Conservation (phyloP, 2,329 filamentous ascomycete species). For the Lasiodiplodia theobromae region DNA sequence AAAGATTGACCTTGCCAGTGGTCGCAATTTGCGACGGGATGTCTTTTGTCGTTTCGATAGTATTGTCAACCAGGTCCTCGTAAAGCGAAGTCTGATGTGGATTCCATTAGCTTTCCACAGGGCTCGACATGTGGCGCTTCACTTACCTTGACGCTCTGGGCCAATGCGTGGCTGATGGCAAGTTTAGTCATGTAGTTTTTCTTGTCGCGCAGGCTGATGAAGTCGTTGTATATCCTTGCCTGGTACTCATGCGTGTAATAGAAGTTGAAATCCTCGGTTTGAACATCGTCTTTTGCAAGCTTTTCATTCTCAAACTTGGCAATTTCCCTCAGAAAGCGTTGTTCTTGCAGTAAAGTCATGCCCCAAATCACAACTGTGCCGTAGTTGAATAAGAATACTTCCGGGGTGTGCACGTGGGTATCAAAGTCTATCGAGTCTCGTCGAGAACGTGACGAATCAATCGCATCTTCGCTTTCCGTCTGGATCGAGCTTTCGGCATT, state of each 20-base stretch:
- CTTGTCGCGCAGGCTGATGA: slow-evolving; percentile 93
- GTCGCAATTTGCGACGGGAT: slow-evolving; percentile 91
- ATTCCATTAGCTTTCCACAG: not conserved
- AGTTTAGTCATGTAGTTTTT: slow-evolving; percentile 98
- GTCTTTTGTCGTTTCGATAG: slow-evolving; percentile 90
- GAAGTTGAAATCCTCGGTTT: slow-evolving; percentile 98
- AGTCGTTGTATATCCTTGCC: slow-evolving; percentile 98
- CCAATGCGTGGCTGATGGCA: slow-evolving; percentile 92
- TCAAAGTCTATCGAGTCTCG: slow-evolving; percentile 73
- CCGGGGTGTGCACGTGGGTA: slow-evolving; percentile 86
- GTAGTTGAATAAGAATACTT: slow-evolving; percentile 96
- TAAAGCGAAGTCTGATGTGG: slow-evolving; percentile 80
- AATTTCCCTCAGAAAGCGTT: slow-evolving; percentile 90
- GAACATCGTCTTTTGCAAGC: slow-evolving; percentile 83
- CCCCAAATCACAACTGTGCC: slow-evolving; percentile 98
- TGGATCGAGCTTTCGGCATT: slow-evolving; percentile 39
- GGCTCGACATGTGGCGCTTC: too few species aligned
- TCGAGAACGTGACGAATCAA: slow-evolving; percentile 32
- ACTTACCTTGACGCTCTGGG: slow-evolving; percentile 88
- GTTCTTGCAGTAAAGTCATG: slow-evolving; percentile 90
- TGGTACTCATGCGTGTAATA: slow-evolving; percentile 99
- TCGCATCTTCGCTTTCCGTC: slow-evolving; percentile 33
- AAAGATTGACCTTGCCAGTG: slow-evolving; percentile 90
- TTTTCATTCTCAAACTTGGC: slow-evolving; percentile 94
- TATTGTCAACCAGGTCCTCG: slow-evolving; percentile 92